phyloP scores from a whole-genome alignment of 2,329 filamentous ascomycete genomes.

The Ophiobolus disseminans region DNA sequence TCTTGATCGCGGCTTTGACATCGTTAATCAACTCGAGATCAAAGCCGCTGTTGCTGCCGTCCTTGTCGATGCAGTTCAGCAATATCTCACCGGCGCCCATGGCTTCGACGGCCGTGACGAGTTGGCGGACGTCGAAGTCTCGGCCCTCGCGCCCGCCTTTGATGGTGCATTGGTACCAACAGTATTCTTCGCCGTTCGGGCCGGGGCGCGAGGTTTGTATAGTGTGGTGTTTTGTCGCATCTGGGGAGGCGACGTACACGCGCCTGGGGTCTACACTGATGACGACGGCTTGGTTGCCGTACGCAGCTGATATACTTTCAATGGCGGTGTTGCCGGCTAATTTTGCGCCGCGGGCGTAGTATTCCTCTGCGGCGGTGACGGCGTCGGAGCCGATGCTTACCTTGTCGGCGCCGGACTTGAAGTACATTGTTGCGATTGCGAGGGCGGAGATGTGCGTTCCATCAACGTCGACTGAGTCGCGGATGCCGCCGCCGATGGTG shows the following conservation, averaged over 20 bases:
- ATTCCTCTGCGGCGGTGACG: conserved; percentile 90
- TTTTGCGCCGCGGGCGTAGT: conserved; percentile 73
- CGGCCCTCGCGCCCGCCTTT: conserved; percentile 94
- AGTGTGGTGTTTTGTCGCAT: conserved; percentile 76
- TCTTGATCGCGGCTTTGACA: conserved; percentile 85
- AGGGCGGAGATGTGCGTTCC: conserved; percentile 86
- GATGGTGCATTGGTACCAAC: conserved; percentile 98
- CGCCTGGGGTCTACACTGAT: conserved; percentile 94
- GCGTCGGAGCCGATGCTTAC: conserved; percentile 96
- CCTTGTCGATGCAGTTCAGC: conserved; percentile 96
- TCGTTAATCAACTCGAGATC: conserved; percentile 89
- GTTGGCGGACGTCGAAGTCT: conserved; percentile 89
- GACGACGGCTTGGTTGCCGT: conserved; percentile 96
- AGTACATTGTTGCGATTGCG: conserved; percentile 95
- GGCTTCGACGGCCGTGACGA: conserved; percentile 87
- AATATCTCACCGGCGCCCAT: conserved; percentile 96
- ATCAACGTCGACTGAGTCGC: conserved; percentile 89
- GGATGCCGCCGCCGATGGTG: conserved; percentile 93
- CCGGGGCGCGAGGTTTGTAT: conserved; percentile 74
- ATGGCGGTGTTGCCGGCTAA: conserved; percentile 87
- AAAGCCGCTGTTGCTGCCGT: conserved; percentile 93
- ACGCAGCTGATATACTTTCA: conserved; percentile 90
- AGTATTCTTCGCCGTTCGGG: conserved; percentile 77
- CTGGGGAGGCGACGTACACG: conserved; percentile 76
- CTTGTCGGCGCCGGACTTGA: conserved; percentile 96